Base-by-base conservation (phyloP, 805 yeast genomes). In the Metschnikowia bowlesiae region DNA sequence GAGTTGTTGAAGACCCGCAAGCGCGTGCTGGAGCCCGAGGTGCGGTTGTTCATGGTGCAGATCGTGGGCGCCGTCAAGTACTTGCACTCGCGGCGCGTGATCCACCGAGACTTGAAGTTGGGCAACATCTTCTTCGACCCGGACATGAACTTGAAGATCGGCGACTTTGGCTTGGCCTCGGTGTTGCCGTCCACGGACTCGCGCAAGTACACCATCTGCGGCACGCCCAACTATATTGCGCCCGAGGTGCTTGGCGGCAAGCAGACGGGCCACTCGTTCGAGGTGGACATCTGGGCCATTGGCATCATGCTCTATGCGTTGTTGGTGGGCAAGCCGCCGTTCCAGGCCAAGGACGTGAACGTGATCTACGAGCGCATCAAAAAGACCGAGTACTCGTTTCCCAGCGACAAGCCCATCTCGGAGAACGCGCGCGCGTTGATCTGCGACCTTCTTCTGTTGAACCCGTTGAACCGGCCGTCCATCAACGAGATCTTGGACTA, bases 151-250 rank as follows among this genome's bases (percentile, higher is more conserved):
- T 79, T 92, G 63, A 94, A 94, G 67, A 87, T 94, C 54, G 99
- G 99, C 56, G 99, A 94, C 68, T 94, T 94, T 71, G 99, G 99
- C 32, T 78, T 94, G 53, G 99, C 99, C n/a, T 90, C 97, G 0
- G 86, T 89, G n/a, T 77, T 94, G 54, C 87, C 86, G 39, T 74
- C 81, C 22, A 61, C 62, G 39, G 79, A 78, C 51, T 88, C 88
- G 46, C 83, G 92, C 57, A 89, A 92, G 63, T 87, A 85, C 65
- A 92, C 99, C 40, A 89, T 94, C 49, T 94, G 99, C 69, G 99
- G 99, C 48, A 94, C 99, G 26, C 99, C 99, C 53, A 94, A 94
- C 70, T 94, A 94, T 67, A 94, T 94, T 64, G 97, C 99, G 0
- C 99, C 99, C 7, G 99, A 94, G 73, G 96, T 94, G 22, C 77